Percentiles rank a stretch among this genome's conserved stretches.
Evolutionary conservation across 1,284 basidiomycete species (phyloP).

Genomic region (Rhodotorula sp.): DNA sequence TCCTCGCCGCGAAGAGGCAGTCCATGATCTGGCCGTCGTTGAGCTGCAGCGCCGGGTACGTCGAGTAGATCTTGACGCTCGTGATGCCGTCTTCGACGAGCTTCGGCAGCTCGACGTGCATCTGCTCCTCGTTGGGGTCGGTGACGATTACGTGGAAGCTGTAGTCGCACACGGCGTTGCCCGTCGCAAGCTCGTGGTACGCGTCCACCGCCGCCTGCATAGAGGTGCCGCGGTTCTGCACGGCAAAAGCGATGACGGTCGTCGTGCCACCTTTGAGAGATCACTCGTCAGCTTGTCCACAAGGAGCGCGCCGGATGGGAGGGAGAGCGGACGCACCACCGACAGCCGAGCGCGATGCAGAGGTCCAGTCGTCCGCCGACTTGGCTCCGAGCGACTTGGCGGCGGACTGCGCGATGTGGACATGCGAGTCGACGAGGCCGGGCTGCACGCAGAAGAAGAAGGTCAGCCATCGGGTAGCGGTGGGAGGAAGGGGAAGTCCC

Average conservation of each 20-base stretch:
- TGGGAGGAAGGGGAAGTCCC: no score
- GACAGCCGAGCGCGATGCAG: conserved; percentile 43
- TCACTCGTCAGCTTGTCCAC: neutral
- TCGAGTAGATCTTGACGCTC: conserved; percentile 47
- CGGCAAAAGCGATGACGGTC: conserved; percentile 46
- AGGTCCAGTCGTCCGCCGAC: conserved; percentile 44
- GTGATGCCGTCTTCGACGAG: conserved; percentile 46
- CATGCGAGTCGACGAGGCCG: conserved; percentile 45
- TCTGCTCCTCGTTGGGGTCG: conserved; percentile 43
- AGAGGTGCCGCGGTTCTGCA: conserved; percentile 39
- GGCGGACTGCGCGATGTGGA: conserved; percentile 44
- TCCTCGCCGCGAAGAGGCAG: conserved; percentile 42
- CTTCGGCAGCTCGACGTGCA: conserved; percentile 44
- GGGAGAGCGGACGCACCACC: conserved; percentile 20
- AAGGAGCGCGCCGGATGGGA: no score
- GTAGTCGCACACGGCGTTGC: conserved; percentile 46
- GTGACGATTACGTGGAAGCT: conserved; percentile 46
- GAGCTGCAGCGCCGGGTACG: conserved; percentile 45
- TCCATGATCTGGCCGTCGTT: conserved; percentile 46
- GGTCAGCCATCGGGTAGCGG: neutral
- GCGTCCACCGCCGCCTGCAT: conserved; percentile 45
- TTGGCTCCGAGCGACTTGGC: conserved; percentile 34
- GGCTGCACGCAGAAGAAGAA: conserved; percentile 23
- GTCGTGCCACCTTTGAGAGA: conserved; percentile 38
- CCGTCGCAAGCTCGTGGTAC: conserved; percentile 45